Percentiles rank a stretch among this genome's conserved stretches.
phyloP scores from a whole-genome alignment of 176 grass and related monocot genomes.

The Aegilops umbellulata region DNA sequence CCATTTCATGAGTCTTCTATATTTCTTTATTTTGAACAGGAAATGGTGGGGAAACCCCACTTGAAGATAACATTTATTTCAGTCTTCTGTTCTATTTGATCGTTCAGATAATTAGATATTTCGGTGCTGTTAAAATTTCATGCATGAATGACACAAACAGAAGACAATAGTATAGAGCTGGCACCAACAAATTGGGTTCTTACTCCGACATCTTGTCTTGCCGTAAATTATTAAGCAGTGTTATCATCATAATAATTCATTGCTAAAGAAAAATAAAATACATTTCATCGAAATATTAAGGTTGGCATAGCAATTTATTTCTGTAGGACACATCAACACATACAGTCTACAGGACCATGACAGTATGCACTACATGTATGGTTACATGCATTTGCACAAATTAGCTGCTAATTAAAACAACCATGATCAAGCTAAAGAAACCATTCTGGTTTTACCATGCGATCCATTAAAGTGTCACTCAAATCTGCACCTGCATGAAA shows the following conservation, averaged over 20 bases:
- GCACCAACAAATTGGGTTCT: not conserved
- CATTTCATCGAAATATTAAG: not conserved
- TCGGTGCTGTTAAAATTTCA: not conserved
- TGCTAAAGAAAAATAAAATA: not conserved
- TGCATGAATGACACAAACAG: constrained; percentile 5
- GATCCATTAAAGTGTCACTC: constrained; percentile 94
- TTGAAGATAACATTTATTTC: not conserved
- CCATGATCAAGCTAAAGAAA: constrained; percentile 10
- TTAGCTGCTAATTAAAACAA: not conserved
- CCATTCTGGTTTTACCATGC: constrained; percentile 63
- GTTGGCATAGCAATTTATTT: not conserved
- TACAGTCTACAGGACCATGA: not conserved
- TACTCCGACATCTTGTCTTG: constrained; percentile 2
- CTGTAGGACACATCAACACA: not conserved
- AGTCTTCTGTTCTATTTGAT: not conserved
- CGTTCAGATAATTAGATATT: not conserved
- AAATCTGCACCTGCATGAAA: constrained; percentile 79
- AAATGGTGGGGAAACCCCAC: not conserved
- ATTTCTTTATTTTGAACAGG: not conserved
- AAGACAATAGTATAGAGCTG: not conserved
- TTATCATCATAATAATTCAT: not conserved
- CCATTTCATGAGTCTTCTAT: not conserved
- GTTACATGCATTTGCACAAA: not conserved
- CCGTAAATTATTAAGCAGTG: not conserved
- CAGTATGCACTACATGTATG: not conserved